A percentile compares a stretch with the other conserved stretches of the same genome.
These are phyloP conservation scores for Wickerhamiella domercqiae DNA, from an alignment of 805 yeast genomes.

Conservation along the genomic window DNA sequence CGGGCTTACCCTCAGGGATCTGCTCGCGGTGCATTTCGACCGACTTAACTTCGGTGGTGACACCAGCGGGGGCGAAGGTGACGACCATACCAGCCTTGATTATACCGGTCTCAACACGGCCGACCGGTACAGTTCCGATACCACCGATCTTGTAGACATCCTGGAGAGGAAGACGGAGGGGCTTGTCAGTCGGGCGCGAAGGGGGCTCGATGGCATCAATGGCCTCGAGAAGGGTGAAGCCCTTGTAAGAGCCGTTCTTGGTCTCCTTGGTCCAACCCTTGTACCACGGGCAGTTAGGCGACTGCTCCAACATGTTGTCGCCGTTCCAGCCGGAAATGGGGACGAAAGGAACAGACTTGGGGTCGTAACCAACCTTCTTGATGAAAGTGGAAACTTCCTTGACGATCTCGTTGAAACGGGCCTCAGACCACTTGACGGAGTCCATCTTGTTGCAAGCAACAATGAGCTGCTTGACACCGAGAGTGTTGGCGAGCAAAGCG, in stretches of 20 bases:
- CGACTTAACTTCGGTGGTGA: constrained; percentile 79
- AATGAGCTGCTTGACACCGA: constrained; percentile 75
- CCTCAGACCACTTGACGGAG: constrained; percentile 76
- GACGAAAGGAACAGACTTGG: constrained; percentile 95
- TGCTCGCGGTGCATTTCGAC: constrained; percentile 81
- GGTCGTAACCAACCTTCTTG: constrained; percentile 98
- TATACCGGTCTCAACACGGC: constrained; percentile 85
- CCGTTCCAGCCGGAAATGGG: constrained; percentile 90
- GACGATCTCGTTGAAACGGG: constrained; percentile 88
- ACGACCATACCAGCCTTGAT: constrained; percentile 87
- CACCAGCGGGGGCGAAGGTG: constrained; percentile 80
- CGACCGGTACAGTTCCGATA: constrained; percentile 85
- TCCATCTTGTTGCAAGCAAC: constrained; percentile 94
- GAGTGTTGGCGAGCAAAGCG: constrained; percentile 78
- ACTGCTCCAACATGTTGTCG: constrained; percentile 81
- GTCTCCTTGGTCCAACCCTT: constrained; percentile 74
- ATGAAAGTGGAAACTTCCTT: constrained; percentile 98
- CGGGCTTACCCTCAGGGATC: constrained; percentile 66
- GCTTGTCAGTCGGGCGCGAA: constrained; percentile 67
- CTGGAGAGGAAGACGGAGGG: constrained; percentile 78
- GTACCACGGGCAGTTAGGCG: constrained; percentile 76
- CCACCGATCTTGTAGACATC: constrained; percentile 91
- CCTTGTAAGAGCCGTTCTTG: constrained; percentile 54
- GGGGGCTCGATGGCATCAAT: constrained; percentile 74
- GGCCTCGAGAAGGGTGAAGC: constrained; percentile 75